Evolutionary conservation across 108 stramenopile species (phyloP).

Genomic region (Skeletonema grethae): DNA sequence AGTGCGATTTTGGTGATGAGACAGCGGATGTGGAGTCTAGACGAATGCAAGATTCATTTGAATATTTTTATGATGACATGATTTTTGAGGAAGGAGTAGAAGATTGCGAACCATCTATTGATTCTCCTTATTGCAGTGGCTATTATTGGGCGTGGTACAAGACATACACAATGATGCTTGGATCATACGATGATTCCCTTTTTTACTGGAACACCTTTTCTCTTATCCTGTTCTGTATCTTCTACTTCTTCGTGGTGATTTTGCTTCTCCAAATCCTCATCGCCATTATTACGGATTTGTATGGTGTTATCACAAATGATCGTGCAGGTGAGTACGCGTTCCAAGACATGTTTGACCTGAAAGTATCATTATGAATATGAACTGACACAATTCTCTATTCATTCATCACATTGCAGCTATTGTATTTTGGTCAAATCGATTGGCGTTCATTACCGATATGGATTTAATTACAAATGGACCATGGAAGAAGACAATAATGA

Average conservation of each 20-base stretch:
- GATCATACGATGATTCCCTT: slow-evolving; percentile 54
- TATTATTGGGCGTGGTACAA: slow-evolving; percentile 64
- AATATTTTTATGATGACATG: slow-evolving; percentile 10
- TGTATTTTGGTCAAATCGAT: slow-evolving; percentile 86
- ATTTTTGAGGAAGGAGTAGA: slow-evolving; percentile 2
- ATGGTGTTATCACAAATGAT: slow-evolving; percentile 84
- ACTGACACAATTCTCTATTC: neutral
- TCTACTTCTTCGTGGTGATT: slow-evolving; percentile 78
- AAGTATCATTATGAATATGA: neutral
- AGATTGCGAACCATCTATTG: slow-evolving; percentile 32
- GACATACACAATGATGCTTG: slow-evolving; percentile 85
- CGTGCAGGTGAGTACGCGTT: slow-evolving; percentile 43
- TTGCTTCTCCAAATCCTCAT: slow-evolving; percentile 78
- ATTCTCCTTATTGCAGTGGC: slow-evolving; percentile 25
- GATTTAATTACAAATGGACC: slow-evolving; percentile 44
- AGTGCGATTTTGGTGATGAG: slow-evolving; percentile 37
- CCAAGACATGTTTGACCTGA: neutral
- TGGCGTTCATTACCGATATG: slow-evolving; percentile 85
- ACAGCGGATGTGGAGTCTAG: neutral
- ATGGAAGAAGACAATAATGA: slow-evolving; percentile 29
- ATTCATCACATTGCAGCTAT: slow-evolving; percentile 38
- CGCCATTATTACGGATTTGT: slow-evolving; percentile 86
- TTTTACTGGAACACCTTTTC: slow-evolving; percentile 52
- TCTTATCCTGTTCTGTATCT: slow-evolving; percentile 62
- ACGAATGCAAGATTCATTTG: neutral